Base-by-base conservation (phyloP, 805 yeast species). In the Cyberlindnera samutprakarnensis region DNA sequence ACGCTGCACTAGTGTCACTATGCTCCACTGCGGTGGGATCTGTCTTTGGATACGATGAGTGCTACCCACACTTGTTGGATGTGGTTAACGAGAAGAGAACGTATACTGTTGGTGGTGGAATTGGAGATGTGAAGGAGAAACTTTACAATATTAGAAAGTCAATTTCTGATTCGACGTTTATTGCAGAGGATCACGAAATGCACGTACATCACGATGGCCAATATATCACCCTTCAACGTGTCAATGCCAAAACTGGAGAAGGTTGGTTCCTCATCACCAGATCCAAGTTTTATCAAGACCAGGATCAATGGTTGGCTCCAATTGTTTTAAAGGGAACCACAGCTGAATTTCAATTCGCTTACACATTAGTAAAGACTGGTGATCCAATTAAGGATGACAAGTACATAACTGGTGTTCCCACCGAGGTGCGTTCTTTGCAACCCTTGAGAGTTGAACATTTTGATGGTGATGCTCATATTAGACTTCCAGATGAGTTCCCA, bases 21-120 rank as follows among this genome's bases (percentile, higher is more conserved):
- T 88, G 97, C 48, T 76, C 94, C 1, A 83, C 94, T 32, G 95
- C 96, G 2, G 79, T 87, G 28, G 98, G 98, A 3, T 80, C 96
- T 2, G 94, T 86, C 1, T 78, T 83, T 58, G 98, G 98, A 12
- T 87, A 75, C 47, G 98, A 90, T 51, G 97, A 90, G 58, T 73
- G 90, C 32, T 92, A 80, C 55, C 96, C 96, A 7, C 64, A 71
- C 24, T 61, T 86, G 18, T 62, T 92, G 27, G 80, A 88, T 51
- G 78, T 90, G 25, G 98, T 90, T 13, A 60, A 66, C 25, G 98
- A 90, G 51, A 62, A 57, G 5, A 68, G 94, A 38, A 59, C 57
- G 5, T 90, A 90, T 48, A 60, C 70, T 2, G 64, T 54, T 34
- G 53, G 56, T 18, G 39, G 54, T 14, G 97, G 97, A 25, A 88